Evolutionary conservation across 2,329 filamentous ascomycete species (phyloP).

Genomic region (Colletotrichum gigasporum): DNA sequence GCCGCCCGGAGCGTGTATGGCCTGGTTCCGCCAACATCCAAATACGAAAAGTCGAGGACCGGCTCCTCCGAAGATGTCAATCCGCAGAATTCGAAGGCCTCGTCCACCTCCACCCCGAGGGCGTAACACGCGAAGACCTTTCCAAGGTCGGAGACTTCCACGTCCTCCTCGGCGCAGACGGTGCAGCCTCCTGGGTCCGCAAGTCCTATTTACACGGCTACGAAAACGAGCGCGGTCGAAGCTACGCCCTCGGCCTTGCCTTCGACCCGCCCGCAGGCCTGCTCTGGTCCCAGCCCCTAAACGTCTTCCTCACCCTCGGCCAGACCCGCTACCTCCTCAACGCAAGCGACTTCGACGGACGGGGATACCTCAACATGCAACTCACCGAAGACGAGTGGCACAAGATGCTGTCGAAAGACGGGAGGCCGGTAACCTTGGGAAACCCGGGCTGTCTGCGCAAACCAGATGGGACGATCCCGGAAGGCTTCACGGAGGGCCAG

Average conservation of each 20-base stretch:
- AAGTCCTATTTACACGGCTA: conserved; percentile 44
- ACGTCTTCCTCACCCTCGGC: conserved; percentile 47
- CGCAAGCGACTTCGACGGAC: conserved; percentile 44
- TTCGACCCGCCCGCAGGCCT: conserved; percentile 44
- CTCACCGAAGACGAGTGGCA: conserved; percentile 47
- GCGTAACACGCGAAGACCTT: conserved; percentile 40
- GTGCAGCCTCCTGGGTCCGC: conserved; percentile 47
- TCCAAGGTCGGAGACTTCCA: conserved; percentile 46
- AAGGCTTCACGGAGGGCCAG: conserved; percentile 40
- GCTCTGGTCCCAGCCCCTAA: conserved; percentile 46
- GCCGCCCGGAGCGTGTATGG: conserved; percentile 45
- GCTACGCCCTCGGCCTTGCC: conserved; percentile 45
- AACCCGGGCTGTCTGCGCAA: conserved; percentile 42
- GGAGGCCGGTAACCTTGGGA: conserved; percentile 44
- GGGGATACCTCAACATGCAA: conserved; percentile 48
- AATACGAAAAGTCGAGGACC: conserved; percentile 49
- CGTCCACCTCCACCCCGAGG: conserved; percentile 44
- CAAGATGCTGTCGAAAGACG: conserved; percentile 43
- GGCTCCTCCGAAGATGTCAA: conserved; percentile 45
- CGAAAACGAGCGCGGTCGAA: conserved; percentile 44
- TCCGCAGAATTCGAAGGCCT: conserved; percentile 40
- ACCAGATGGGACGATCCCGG: conserved; percentile 39
- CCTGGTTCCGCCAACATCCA: conserved; percentile 48
- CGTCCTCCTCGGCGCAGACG: conserved; percentile 45
- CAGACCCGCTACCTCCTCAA: conserved; percentile 48